Conservation (phyloP, 2,329 filamentous ascomycete species). For the Rutstroemia sp. region DNA sequence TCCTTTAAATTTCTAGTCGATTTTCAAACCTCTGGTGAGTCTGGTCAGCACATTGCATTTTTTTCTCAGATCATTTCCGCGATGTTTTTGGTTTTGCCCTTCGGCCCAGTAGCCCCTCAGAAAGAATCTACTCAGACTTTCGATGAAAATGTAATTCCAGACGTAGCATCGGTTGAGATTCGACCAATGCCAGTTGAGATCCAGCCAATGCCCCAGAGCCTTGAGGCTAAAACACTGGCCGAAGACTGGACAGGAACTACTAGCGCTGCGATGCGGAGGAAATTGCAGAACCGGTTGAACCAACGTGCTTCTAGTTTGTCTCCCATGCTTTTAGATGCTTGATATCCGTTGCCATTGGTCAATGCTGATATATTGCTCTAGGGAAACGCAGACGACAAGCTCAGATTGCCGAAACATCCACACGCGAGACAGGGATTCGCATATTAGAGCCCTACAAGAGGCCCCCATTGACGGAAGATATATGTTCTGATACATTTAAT, state of each 20-base stretch:
- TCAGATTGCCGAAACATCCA: neutral
- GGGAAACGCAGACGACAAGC: neutral
- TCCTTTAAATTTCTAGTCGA: too few relatives aligned
- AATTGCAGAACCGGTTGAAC: constrained; percentile 25
- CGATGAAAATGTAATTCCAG: too few relatives aligned
- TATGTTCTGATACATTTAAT: constrained; percentile 4
- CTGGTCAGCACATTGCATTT: neutral
- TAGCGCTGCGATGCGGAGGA: constrained; percentile 22
- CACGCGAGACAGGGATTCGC: neutral
- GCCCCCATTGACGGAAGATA: neutral
- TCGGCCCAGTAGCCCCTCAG: neutral
- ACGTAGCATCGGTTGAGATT: constrained; percentile 10
- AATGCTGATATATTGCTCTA: neutral
- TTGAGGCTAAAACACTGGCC: constrained; percentile 7
- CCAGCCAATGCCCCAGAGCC: constrained; percentile 13
- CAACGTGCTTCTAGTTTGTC: constrained; percentile 25
- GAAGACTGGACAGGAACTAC: constrained; percentile 32
- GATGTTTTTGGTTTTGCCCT: neutral
- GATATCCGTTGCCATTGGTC: neutral
- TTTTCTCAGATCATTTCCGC: neutral
- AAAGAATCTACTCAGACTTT: neutral
- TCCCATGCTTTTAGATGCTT: too few relatives aligned
- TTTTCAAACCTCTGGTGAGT: neutral
- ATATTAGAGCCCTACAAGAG: neutral
- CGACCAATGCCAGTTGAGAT: constrained; percentile 15